Conservation (phyloP, 306 rosid genomes). For the Prunus kanzakura region DNA sequence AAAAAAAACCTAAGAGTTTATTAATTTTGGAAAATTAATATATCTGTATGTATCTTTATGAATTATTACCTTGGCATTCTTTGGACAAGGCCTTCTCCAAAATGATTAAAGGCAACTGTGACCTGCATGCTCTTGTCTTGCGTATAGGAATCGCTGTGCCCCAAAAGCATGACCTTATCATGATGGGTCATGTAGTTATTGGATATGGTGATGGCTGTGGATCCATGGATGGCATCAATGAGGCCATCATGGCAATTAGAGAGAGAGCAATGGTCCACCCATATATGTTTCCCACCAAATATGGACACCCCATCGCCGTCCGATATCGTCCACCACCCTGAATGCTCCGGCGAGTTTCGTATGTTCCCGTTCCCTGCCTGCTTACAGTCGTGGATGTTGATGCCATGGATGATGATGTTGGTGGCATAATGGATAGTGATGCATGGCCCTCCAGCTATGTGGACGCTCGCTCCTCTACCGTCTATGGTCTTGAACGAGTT, state of each 20-base stretch:
- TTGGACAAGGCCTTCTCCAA: constrained; percentile 92
- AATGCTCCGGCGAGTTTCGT: constrained; percentile 66
- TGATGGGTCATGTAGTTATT: constrained; percentile 90
- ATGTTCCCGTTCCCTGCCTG: constrained; percentile 56
- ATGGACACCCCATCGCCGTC: constrained; percentile 87
- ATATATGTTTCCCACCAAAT: constrained; percentile 47
- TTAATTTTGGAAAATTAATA: no score
- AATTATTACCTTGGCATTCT: constrained; percentile 80
- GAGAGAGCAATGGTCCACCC: constrained; percentile 85
- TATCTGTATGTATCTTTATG: no score
- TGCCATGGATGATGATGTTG: constrained; percentile 77
- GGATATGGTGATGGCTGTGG: constrained; percentile 77
- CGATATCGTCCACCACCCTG: constrained; percentile 68
- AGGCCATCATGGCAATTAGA: constrained; percentile 80
- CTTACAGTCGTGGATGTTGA: constrained; percentile 79
- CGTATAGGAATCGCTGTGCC: constrained; percentile 73
- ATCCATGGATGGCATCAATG: constrained; percentile 85
- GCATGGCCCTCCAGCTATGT: constrained; percentile 76
- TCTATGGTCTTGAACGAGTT: constrained; percentile 89
- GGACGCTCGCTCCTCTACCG: constrained; percentile 89
- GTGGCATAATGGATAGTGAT: constrained; percentile 63
- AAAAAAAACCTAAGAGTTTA: no score
- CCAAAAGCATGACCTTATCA: constrained; percentile 91
- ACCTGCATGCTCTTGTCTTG: constrained; percentile 76
- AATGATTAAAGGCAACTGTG: constrained; percentile 84